A percentile compares a stretch with the other conserved stretches of the same genome.
These are phyloP conservation scores for Tuber magnatum DNA, from an alignment of 495 filamentous ascomycete species.

Conservation along the genomic window DNA sequence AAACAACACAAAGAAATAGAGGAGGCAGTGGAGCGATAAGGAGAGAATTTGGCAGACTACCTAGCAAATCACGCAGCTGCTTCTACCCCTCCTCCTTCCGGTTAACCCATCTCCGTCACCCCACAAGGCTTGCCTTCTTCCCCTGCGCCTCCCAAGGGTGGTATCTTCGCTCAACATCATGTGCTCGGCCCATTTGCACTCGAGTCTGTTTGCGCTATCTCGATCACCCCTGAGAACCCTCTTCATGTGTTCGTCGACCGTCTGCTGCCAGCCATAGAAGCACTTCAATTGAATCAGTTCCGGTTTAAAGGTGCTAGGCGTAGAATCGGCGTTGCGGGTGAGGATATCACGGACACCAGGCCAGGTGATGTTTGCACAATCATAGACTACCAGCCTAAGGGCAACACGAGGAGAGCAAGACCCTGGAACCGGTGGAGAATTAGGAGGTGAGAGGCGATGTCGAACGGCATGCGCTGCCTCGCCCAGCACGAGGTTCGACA, in stretches of 20 bases:
- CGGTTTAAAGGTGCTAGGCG: slow-evolving; percentile 42
- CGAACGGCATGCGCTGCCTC: slow-evolving; percentile 75
- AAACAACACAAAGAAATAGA: not conserved
- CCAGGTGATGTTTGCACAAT: slow-evolving; percentile 88
- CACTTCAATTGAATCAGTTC: slow-evolving; percentile 82
- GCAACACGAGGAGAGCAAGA: slow-evolving; percentile 51
- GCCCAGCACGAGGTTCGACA: slow-evolving; percentile 77
- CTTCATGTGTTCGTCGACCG: slow-evolving; percentile 84
- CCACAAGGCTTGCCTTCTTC: slow-evolving; percentile 53
- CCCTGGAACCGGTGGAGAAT: slow-evolving; percentile 37
- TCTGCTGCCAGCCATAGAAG: slow-evolving; percentile 91
- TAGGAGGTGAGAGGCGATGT: slow-evolving; percentile 52
- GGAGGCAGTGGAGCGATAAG: not conserved
- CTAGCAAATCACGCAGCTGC: slow-evolving; percentile 25
- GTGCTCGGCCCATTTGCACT: slow-evolving; percentile 86
- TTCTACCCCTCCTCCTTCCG: slow-evolving; percentile 12
- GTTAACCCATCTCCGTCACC: slow-evolving; percentile 3
- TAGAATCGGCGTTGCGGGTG: slow-evolving; percentile 65
- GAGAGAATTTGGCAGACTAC: not conserved
- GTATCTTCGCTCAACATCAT: slow-evolving; percentile 90
- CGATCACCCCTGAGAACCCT: slow-evolving; percentile 71
- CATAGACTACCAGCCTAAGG: slow-evolving; percentile 75
- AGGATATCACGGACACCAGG: slow-evolving; percentile 81
- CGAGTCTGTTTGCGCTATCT: slow-evolving; percentile 60
- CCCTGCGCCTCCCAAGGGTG: slow-evolving; percentile 56